Evolutionary conservation across 768 basidiomycete genomes (phyloP), one percentile per base, ranked within the genome.

Genomic region (Rubroboletus satanas): DNA sequence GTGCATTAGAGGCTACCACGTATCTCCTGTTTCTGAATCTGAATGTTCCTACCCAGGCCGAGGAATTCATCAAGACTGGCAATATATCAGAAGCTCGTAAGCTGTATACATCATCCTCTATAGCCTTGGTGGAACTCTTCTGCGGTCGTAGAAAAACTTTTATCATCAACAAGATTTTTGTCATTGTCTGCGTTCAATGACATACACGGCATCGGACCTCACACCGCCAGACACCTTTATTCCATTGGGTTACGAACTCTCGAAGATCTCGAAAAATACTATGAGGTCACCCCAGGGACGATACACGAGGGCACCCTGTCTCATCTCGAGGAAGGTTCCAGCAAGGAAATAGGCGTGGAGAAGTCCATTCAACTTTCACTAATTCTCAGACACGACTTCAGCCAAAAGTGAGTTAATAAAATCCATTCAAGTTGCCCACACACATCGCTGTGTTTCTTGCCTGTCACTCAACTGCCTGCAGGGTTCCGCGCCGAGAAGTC

Each of bases 401-500:
- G 72, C 35, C 62, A 72, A 38, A 77, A 73, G 80, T 82, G 45
- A 56, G 75, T 60, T 28, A 9, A 35, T 9, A 7, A 38, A 37
- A 38, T 37, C 1, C 29, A 36, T 23, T 14, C 39, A 18, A 8
- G 17, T 33, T 31, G 11, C 18, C 2, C 17, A 3, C 31, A 31
- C 11, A 36, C 10, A 7, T n/a, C n/a, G 9, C 18, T 12, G 6
- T 39, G 6, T 36, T 18, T 17, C 23, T 37, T 21, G 18, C 17
- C 36, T 21, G 32, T 26, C 41, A 26, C 36, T 43, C 8, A 29
- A 36, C 28, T 1, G 18, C 48, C 14, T 28, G n/a, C 53, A 86
- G 83, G 65, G 93, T 96, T 35, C 76, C 89, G 0, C 75, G 91
- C 7, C 74, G 70, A 0, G 92, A 97, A 67, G 89, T 90, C 0